Evolutionary conservation across 2,329 filamentous ascomycete genomes (phyloP).

Genomic region (Triangularia setosa): DNA sequence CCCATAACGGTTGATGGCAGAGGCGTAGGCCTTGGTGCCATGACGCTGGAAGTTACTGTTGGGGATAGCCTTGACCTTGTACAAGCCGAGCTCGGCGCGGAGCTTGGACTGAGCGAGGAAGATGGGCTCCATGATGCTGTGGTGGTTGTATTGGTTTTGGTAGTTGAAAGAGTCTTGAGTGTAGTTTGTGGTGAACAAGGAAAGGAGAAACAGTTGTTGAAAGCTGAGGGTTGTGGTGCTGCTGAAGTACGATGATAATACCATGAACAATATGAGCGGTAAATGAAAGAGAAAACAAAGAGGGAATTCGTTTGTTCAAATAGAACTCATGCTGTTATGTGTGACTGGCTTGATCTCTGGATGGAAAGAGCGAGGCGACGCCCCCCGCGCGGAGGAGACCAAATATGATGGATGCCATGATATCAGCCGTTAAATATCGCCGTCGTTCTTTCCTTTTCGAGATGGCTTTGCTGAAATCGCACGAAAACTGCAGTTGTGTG

Average conservation of each 20-base stretch:
- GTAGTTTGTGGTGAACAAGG: not conserved
- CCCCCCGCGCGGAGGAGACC: not conserved
- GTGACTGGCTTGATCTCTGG: not conserved
- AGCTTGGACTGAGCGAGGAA: slow-evolving; percentile 35
- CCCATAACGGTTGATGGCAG: slow-evolving; percentile 57
- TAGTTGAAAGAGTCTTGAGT: not conserved
- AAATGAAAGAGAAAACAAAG: not conserved
- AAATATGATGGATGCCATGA: not conserved
- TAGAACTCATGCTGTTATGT: not conserved
- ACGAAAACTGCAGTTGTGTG: not conserved
- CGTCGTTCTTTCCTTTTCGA: not conserved
- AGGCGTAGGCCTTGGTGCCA: slow-evolving; percentile 61
- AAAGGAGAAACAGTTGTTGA: not conserved
- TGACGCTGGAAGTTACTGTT: slow-evolving; percentile 58
- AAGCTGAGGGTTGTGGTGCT: not conserved
- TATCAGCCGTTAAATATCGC: not conserved
- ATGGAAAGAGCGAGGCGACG: not conserved
- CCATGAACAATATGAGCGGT: too few species aligned
- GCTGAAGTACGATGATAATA: not conserved
- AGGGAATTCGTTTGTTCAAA: not conserved
- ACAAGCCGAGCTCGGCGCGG: slow-evolving; percentile 34
- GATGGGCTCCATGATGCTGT: slow-evolving; percentile 32
- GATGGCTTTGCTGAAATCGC: not conserved
- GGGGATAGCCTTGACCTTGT: slow-evolving; percentile 47
- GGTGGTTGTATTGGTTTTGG: not conserved